Evolutionary conservation across 1,284 basidiomycete species (phyloP), one percentile per base, ranked within the genome.

Genomic region (Inonotus obliquus): DNA sequence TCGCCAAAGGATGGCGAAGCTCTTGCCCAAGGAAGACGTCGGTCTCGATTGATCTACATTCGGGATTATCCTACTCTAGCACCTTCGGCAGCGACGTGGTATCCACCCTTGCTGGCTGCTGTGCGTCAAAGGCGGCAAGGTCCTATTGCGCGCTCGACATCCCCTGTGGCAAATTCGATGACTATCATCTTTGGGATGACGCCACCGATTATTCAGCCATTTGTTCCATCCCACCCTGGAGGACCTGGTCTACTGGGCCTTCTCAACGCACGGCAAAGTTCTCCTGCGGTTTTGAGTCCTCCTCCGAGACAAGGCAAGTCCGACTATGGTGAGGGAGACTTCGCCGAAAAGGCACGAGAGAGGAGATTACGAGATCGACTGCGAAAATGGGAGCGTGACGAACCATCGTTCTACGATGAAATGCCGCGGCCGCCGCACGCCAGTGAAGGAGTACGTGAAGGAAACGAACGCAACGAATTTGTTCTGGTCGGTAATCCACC

Each of bases 161-260:
- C 83, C 13, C 80, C 85, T 3, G 81, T 88, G 7, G 67, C 74
- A 29, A 85, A 83, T 69, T 90, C 92, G 1, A 90, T 87, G 65
- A 85, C 87, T 2, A 89, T 95, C 49, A 78, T 96, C 4, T 89
- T 95, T 68, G 92, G 92, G 21, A 85, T 91, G 67, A 87, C 90
- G 0, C 92, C 93, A 11, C 77, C 90, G 1, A 74, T 94, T 14
- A 74, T 84, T 13, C 78, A 82, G 21, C 75, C 81, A 0, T 62
- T 72, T 9, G 67, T 73, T 0, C 59, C 65, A 5, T 68, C 74
- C 5, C 66, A 70, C 11, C 48, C 19, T 27, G 59, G 62, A 35
- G 47, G 71, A 9, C 66, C 72, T n/a, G 73, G 70, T 56, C 53
- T 68, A 29, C 75, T 70, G 38, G 75, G 74, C 53, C 65, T 83